Evolutionary conservation across 1,284 basidiomycete genomes (phyloP).

Genomic region (Microbotryum violaceum): DNA sequence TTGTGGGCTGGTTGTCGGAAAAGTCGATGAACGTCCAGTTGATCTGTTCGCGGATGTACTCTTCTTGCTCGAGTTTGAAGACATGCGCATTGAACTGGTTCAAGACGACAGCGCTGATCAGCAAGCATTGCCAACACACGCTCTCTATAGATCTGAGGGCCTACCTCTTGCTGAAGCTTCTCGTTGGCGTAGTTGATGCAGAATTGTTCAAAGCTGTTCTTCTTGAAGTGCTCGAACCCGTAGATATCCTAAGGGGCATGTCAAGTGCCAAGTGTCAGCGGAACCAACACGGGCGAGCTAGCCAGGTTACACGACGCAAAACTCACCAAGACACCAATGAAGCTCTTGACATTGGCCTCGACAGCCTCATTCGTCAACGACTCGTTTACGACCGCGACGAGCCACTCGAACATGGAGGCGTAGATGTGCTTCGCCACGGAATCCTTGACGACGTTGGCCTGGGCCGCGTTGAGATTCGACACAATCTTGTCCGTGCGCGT

Average conservation of each 20-base stretch:
- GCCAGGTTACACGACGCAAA: too few relatives aligned
- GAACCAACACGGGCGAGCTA: neutral
- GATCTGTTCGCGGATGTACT: constrained; percentile 96
- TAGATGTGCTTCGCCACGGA: constrained; percentile 98
- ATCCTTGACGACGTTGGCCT: constrained; percentile 92
- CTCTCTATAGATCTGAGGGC: constrained; percentile 1
- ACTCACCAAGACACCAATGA: constrained; percentile 84
- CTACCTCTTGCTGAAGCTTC: constrained; percentile 87
- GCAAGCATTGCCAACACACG: neutral
- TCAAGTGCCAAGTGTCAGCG: neutral
- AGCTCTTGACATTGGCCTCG: constrained; percentile 81
- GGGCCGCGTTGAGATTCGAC: constrained; percentile 71
- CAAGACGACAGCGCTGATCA: constrained; percentile 21
- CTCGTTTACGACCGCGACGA: constrained; percentile 94
- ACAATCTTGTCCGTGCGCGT: constrained; percentile 95
- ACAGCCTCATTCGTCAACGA: constrained; percentile 86
- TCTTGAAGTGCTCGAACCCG: constrained; percentile 94
- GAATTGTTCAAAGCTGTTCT: constrained; percentile 99
- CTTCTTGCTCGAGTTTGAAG: constrained; percentile 95
- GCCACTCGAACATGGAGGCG: constrained; percentile 97
- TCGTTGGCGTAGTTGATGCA: constrained; percentile 99
- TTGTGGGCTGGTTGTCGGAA: constrained; percentile 95
- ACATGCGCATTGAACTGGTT: constrained; percentile 91
- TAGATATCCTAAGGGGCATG: constrained; percentile 45
- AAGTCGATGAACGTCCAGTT: constrained; percentile 99